Base-by-base conservation (phyloP, 2,329 filamentous ascomycete genomes). In the Arthroderma uncinatum region DNA sequence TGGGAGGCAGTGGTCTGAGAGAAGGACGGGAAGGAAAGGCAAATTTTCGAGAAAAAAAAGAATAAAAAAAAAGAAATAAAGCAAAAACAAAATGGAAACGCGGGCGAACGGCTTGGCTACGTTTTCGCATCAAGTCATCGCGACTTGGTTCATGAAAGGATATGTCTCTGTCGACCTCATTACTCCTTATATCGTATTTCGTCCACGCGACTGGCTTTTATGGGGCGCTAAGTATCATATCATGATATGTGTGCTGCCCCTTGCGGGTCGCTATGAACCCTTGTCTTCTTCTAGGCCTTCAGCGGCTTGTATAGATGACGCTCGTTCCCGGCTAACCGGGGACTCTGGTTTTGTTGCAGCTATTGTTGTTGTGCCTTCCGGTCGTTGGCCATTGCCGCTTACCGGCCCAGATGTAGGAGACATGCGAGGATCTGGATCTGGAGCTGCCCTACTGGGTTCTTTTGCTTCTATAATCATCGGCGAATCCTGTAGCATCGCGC, bases 381-480 rank as follows among this genome's bases (percentile, higher is more conserved):
- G 53, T 21, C 56, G 19, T 44, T 62, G 58, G 25, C 56, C 53
- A 44, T 57, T 58, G 39, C 47, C 52, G 21, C 53, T 56, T 39
- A 57, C 57, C n/a, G 61, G 52, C 12, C 53, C 54, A 2, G 59
- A 37, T 14, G 59, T 40, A 16, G 58, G 50, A 19, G 57, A 48
- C 10, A 58, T 55, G 33, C 57, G 61, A 14, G 42, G 21, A n/a
- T 59, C 61, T 14, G 59, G 28, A 21, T 3, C 28, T 30, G 28
- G 28, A 30, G 48, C 54, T 28, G 56, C 57, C 25, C 61, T 58
- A 30, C 55, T 62, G 23, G 54, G 47, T 25, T 62, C 61, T 30
- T 56, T 58, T 25, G 53, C 30, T 40, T 50, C 58, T n/a, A 53
- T 16, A 37, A 28, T 30, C 12, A 55, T 28, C 33, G 53, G 19